Base-by-base conservation (phyloP, 1,139 yeast species). In the Yamadazyma siamensis region DNA sequence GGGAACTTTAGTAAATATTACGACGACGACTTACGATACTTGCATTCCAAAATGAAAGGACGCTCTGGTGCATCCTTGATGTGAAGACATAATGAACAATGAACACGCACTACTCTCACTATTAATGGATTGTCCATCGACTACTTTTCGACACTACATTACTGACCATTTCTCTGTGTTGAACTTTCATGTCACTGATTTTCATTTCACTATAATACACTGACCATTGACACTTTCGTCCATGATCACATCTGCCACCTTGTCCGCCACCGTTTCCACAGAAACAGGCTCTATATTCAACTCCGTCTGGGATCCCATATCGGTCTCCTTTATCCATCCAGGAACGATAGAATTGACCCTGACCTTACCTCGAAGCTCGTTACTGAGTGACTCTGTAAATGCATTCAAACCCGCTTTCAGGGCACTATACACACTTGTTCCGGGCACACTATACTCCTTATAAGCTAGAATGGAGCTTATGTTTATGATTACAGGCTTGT, bases 391-490 rank as follows among this genome's bases (percentile, higher is more conserved):
- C 26, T 62, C 57, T 0, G 94, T 75, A 45, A 87, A 82, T 4
- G 84, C 86, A 27, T 73, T 49, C 10, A 84, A 44, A 0, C 94
- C 97, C 0, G 88, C 83, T 52, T 91, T 91, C 29, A 87, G 67
- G 0, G 95, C 91, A 1, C 87, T 67, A 51, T 91, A 91, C 0
- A 84, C 80, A 0, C 83, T 47, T 0, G 95, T 76, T 0, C 97
- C 97, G 1, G 71, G 59, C 2, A 41, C 31, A 3, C 64, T 58
- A 1, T 66, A 3, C 55, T 73, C 35, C 39, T 62, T 36, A 39
- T 42, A 26, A 0, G 85, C 84, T 16, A 89, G 59, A 3, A 84
- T 68, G 0, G 96, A 87, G 1, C 95, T 75, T 1, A 91, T 59
- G 49, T 87, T 89, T 24, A 89, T 52, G 8, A 69, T 62, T 3